Percentiles rank a stretch among this genome's conserved stretches.
Conservation (phyloP, 2,329 filamentous ascomycete species). For the Pseudopyricularia cyperi region DNA sequence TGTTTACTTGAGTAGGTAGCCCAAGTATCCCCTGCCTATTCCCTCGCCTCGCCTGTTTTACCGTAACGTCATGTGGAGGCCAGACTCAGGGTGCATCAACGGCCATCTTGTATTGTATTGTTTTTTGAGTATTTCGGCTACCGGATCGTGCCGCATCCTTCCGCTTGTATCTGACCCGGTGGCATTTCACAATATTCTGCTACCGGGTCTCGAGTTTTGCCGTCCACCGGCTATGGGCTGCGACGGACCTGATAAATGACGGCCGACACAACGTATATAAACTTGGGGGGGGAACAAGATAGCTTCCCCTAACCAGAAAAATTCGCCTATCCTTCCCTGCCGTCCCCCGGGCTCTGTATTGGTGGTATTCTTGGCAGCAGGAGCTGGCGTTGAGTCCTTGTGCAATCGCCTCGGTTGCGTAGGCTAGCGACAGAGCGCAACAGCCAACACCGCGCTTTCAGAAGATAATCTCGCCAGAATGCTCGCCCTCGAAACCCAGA, state of each 20-base stretch:
- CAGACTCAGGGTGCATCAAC: not conserved
- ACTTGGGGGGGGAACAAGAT: too few species aligned
- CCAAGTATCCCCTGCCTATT: not conserved
- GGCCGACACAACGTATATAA: conserved; percentile 1
- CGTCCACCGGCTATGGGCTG: not conserved
- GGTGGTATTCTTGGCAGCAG: too few species aligned
- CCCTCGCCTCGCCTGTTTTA: not conserved
- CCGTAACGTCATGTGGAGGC: not conserved
- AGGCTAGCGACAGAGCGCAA: conserved; percentile 1
- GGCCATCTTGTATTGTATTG: not conserved
- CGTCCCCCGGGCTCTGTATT: too few species aligned
- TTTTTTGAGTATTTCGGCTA: too few species aligned
- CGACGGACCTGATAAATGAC: not conserved
- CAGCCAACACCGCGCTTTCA: not conserved
- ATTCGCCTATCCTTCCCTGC: too few species aligned
- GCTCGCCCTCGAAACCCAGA: conserved; percentile 82
- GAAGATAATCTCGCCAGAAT: conserved; percentile 50
- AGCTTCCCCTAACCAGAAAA: too few species aligned
- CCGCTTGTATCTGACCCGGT: not conserved
- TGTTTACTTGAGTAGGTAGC: not conserved
- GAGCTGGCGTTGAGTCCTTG: too few species aligned
- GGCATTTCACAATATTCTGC: conserved; percentile 57
- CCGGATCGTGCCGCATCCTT: not conserved
- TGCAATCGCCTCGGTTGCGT: too few species aligned
- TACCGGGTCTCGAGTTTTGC: conserved; percentile 13